phyloP scores from a whole-genome alignment of 1,284 basidiomycete species.

The Abortiporus biennis region DNA sequence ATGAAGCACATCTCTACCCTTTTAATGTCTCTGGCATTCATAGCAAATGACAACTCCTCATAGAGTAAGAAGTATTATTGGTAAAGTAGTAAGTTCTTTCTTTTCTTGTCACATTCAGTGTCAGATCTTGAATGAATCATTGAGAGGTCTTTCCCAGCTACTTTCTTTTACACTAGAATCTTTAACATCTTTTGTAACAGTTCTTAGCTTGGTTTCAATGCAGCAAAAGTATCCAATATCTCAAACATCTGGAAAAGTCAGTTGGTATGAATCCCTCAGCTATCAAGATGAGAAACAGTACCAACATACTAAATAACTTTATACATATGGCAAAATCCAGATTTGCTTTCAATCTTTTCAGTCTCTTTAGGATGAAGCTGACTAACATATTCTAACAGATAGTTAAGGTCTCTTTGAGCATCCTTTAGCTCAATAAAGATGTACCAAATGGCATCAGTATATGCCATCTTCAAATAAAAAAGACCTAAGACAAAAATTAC shows the following conservation, averaged over 20 bases:
- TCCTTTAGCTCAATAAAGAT: slow-evolving; percentile 11
- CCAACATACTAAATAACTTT: slow-evolving; percentile 26
- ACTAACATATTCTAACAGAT: slow-evolving; percentile 9
- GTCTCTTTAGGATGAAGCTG: slow-evolving; percentile 24
- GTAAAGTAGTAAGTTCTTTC: slow-evolving; percentile 25
- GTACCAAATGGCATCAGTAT: slow-evolving; percentile 23
- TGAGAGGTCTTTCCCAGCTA: slow-evolving; percentile 12
- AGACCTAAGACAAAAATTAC: slow-evolving; percentile 21
- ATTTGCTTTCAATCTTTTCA: slow-evolving; percentile 20
- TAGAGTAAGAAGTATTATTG: slow-evolving; percentile 27
- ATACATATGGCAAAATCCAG: slow-evolving; percentile 30
- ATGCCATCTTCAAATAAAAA: slow-evolving; percentile 31
- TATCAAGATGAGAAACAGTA: slow-evolving; percentile 17
- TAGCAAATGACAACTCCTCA: slow-evolving; percentile 24
- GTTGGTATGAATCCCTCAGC: slow-evolving; percentile 13
- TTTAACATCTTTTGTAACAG: slow-evolving; percentile 15
- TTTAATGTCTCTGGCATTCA: slow-evolving; percentile 31
- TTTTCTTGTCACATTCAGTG: slow-evolving; percentile 6
- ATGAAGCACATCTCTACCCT: slow-evolving; percentile 23
- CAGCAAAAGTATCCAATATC: slow-evolving; percentile 18
- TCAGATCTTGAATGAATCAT: slow-evolving; percentile 1
- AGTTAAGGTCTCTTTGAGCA: slow-evolving; percentile 5
- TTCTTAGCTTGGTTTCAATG: slow-evolving; percentile 16
- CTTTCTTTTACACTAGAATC: slow-evolving; percentile 13
- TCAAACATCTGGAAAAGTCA: background rate